Percentiles rank a stretch among this genome's conserved stretches.
Conservation (phyloP, 179 eudicot species). For the Pouteria campechiana region DNA sequence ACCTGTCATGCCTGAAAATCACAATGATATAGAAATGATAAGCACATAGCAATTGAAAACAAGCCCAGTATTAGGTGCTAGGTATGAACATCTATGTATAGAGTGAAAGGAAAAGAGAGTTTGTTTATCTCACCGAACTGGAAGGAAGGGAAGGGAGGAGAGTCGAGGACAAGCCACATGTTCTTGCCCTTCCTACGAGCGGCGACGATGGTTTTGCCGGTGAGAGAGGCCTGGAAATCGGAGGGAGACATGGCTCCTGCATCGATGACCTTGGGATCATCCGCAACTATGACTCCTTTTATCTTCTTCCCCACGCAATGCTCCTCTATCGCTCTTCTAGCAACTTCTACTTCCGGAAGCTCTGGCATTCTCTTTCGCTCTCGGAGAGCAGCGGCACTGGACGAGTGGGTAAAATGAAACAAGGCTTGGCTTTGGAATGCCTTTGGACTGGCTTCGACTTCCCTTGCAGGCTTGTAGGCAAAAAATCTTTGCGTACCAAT, state of each 20-base stretch:
- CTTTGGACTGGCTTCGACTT: no score
- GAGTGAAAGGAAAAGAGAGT: not conserved
- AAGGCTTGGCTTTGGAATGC: no score
- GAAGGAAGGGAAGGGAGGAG: slow-evolving; percentile 87
- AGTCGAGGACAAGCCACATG: slow-evolving; percentile 87
- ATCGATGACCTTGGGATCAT: slow-evolving; percentile 68
- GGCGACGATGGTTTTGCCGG: slow-evolving; percentile 68
- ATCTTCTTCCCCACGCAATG: slow-evolving; percentile 77
- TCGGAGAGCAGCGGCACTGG: no score
- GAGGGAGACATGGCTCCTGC: slow-evolving; percentile 55
- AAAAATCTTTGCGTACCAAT: no score
- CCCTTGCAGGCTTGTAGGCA: no score
- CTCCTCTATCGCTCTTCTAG: slow-evolving; percentile 63
- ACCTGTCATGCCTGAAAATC: slow-evolving; percentile 79
- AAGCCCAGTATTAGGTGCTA: not conserved
- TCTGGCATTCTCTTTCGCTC: slow-evolving; percentile 55
- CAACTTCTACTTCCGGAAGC: slow-evolving; percentile 94
- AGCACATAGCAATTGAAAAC: not conserved
- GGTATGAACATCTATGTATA: not conserved
- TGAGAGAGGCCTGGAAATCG: slow-evolving; percentile 51
- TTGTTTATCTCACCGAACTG: slow-evolving; percentile 55
- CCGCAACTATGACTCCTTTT: slow-evolving; percentile 36
- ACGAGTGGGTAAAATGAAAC: no score
- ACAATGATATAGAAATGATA: not conserved
- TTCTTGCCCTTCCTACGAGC: slow-evolving; percentile 90